phyloP scores from a whole-genome alignment of 2,329 filamentous ascomycete species.

The Diaporthe sp. region DNA sequence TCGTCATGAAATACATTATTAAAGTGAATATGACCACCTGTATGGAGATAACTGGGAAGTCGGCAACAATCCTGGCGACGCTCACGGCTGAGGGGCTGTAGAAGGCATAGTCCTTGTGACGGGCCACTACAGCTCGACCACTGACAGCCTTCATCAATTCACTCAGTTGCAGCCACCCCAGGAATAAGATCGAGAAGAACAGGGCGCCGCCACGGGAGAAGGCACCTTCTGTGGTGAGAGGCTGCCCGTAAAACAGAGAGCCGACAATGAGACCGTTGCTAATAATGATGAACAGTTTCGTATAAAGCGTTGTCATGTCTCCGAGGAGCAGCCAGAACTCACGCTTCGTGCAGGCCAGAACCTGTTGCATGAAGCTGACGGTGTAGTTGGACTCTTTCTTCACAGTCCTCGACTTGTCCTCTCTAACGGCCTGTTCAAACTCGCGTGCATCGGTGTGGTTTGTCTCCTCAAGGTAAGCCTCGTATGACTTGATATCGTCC shows the following conservation, averaged over 20 bases:
- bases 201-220: constrained; percentile 63
- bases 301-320: constrained; percentile 79
- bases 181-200: constrained; percentile 65
- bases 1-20: constrained; percentile 82
- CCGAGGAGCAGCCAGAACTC: constrained; percentile 84
- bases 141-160: constrained; percentile 83
- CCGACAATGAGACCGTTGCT: constrained; percentile 80
- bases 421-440: constrained; percentile 73
- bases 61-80: constrained; percentile 65
- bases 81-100: constrained; percentile 67
- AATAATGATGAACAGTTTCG: constrained; percentile 83
- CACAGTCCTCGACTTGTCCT: constrained; percentile 75
- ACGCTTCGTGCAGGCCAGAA: constrained; percentile 74
- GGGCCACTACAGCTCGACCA: constrained; percentile 69
- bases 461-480: constrained; percentile 57
- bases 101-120: constrained; percentile 60
- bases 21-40: constrained; percentile 77
- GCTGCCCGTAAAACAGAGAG: constrained; percentile 79
- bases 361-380: constrained; percentile 78
- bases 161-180: constrained; percentile 75
- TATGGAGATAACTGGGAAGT: constrained; percentile 70
- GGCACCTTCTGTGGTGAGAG: constrained; percentile 68
- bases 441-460: constrained; percentile 69
- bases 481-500: constrained; percentile 61
- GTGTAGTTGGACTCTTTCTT: constrained; percentile 80